Evolutionary conservation across 805 yeast species (phyloP).

Genomic region (Naumovozyma castellii): DNA sequence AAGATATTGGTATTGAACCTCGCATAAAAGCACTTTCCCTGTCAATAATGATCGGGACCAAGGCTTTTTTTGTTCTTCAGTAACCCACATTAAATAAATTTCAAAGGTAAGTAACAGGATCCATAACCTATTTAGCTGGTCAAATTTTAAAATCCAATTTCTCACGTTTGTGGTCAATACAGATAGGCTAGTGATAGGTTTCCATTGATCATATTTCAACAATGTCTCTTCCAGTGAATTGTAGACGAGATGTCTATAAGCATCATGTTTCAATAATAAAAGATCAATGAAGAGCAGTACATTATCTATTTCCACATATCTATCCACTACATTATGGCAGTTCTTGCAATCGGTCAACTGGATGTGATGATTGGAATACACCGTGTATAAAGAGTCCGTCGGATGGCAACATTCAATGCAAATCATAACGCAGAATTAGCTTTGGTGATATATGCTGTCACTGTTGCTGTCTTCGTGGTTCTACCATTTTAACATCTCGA

Average conservation of each 20-base stretch:
- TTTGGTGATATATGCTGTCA: too few species aligned
- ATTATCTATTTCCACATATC: slow-evolving; percentile 82
- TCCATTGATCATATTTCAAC: slow-evolving; percentile 11
- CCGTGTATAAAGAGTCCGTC: slow-evolving; percentile 55
- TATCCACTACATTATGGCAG: slow-evolving; percentile 74
- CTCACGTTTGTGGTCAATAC: slow-evolving; percentile 5
- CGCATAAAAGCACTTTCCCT: slow-evolving; percentile 26
- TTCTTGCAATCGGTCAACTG: slow-evolving; percentile 64
- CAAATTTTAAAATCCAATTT: slow-evolving; percentile 17
- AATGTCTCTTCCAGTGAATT: slow-evolving; percentile 39
- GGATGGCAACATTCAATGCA: slow-evolving; percentile 80
- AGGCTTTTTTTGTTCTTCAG: slow-evolving; percentile 55
- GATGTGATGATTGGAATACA: slow-evolving; percentile 69
- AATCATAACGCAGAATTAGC: slow-evolving; percentile 63
- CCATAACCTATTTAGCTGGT: slow-evolving; percentile 39
- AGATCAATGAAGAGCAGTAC: slow-evolving; percentile 79
- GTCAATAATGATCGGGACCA: slow-evolving; percentile 17
- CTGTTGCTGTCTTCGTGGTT: too few species aligned
- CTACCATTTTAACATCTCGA: not conserved
- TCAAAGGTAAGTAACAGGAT: slow-evolving; percentile 68
- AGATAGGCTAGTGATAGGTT: slow-evolving; percentile 1
- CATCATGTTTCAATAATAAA: slow-evolving; percentile 75
- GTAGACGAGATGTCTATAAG: slow-evolving; percentile 77
- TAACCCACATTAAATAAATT: slow-evolving; percentile 86
- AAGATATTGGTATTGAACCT: slow-evolving; percentile 42